phyloP scores from a whole-genome alignment of 2,329 filamentous ascomycete species.

The Waltergamsia citrina region DNA sequence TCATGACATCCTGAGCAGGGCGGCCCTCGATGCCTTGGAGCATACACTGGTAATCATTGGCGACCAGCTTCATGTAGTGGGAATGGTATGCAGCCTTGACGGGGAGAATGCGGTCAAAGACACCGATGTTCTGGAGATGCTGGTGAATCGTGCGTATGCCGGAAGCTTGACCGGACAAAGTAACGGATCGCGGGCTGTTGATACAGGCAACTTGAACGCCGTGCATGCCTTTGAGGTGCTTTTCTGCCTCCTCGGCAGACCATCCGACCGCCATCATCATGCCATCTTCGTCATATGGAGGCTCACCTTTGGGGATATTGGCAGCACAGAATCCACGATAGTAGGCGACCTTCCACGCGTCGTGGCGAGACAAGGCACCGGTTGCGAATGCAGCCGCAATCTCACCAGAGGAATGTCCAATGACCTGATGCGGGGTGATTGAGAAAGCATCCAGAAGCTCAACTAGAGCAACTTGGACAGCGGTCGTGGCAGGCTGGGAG shows the following conservation, averaged over 20 bases:
- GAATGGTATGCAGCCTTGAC: constrained; percentile 35
- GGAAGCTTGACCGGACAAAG: constrained; percentile 28
- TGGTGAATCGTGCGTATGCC: constrained; percentile 19
- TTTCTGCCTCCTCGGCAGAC: constrained; percentile 14
- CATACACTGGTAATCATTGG: constrained; percentile 21
- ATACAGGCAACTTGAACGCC: constrained; percentile 29
- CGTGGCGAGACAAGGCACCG: constrained; percentile 21
- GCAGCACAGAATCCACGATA: constrained; percentile 26
- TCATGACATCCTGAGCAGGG: constrained; percentile 9
- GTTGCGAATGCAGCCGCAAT: constrained; percentile 33
- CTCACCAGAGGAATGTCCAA: constrained; percentile 38
- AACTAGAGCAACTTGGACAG: constrained; percentile 30
- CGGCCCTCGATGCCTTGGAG: constrained; percentile 13
- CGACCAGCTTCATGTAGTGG: constrained; percentile 28
- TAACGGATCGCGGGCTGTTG: constrained; percentile 32
- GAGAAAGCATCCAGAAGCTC: constrained; percentile 24
- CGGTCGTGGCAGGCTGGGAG: constrained; percentile 30
- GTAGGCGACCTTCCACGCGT: constrained; percentile 31
- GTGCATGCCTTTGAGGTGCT: constrained; percentile 13
- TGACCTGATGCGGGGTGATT: constrained; percentile 21
- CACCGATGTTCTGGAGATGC: constrained; percentile 16
- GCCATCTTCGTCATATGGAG: constrained; percentile 21
- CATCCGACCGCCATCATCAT: constrained; percentile 32
- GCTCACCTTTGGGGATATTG: constrained; percentile 14
- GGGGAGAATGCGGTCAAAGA: constrained; percentile 24